Conservation (phyloP, 2,329 filamentous ascomycete genomes). For the Aquanectria penicillioides region DNA sequence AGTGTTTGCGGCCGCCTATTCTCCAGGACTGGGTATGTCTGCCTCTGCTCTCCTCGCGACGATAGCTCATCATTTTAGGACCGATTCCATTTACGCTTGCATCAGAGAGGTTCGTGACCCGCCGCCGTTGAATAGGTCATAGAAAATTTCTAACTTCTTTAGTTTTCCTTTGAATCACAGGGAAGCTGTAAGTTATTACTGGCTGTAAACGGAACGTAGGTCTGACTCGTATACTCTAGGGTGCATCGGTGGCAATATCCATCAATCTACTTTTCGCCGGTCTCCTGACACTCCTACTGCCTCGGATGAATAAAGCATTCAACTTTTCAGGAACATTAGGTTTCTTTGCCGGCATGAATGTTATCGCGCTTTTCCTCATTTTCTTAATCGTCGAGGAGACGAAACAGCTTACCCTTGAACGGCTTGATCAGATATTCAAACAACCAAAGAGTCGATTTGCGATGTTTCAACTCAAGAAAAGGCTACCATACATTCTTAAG, state of each 20-base stretch:
- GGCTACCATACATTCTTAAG: too few relatives aligned
- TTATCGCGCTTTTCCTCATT: slow-evolving; percentile 55
- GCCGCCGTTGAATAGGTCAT: rapidly evolving
- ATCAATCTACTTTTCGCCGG: slow-evolving; percentile 60
- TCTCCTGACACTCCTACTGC: slow-evolving; percentile 55
- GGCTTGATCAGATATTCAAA: too few relatives aligned
- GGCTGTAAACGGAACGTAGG: slow-evolving; percentile 22
- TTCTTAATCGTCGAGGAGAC: slow-evolving; percentile 59
- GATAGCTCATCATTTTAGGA: neutral
- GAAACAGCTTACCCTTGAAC: slow-evolving; percentile 48
- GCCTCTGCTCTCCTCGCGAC: too few relatives aligned
- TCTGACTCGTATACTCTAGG: slow-evolving; percentile 37
- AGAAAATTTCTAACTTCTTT: neutral
- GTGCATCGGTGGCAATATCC: slow-evolving; percentile 58
- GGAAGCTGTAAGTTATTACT: slow-evolving; percentile 48
- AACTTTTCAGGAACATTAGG: slow-evolving; percentile 49
- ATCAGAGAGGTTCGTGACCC: slow-evolving; percentile 47
- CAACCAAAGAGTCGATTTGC: too few relatives aligned
- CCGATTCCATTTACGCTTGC: slow-evolving; percentile 62
- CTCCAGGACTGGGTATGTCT: slow-evolving; percentile 49
- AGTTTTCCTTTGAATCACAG: slow-evolving; percentile 60
- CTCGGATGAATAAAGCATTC: slow-evolving; percentile 38
- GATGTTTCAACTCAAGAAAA: too few relatives aligned
- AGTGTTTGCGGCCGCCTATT: slow-evolving; percentile 55
- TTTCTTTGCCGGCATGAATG: slow-evolving; percentile 57